Evolutionary conservation across 192 early-diverging fungal species (phyloP), one percentile per base, ranked within the genome.

Genomic region (Coemansia sp.): DNA sequence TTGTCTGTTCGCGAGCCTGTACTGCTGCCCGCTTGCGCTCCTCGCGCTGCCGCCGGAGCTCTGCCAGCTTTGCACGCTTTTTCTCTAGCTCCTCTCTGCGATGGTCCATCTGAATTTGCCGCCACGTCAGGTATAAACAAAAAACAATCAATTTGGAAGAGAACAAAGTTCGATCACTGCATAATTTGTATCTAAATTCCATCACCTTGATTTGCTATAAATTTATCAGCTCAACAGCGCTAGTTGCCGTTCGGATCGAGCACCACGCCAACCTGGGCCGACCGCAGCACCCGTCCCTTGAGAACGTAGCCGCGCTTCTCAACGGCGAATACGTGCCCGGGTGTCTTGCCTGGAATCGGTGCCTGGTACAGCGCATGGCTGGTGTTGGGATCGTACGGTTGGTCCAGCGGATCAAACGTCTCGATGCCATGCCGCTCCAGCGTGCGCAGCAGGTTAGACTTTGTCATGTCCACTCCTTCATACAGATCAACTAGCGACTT

Each of bases 311-410:
- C 98, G 36, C 84, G 76, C 85, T 99, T 99, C 70, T 91, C 88
- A 9, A 97, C 94, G 44, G 88, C 80, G 63, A 94, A 89, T 36
- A 99, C 83, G 5, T 87, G 90, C 7, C 94, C 94, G 15, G 91
- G 87, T 51, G 91, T 90, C 84, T 97, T 97, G 47, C 85, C 93
- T 8, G 90, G 86, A 37, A 95, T 84, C 11, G 92, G 89, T 0
- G 89, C 91, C 82, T 97, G 94, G 87, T 93, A 99, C 60, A 98
- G 73, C 14, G 98, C 98, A 62, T 98, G 90, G 82, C 95, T 94
- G 57, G 87, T 65, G 71, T 97, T 97, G 46, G 91, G 93, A 64
- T 99, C 96, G 69, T 98, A 99, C 61, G 85, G 83, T 76, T 98
- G 90, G 58, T 89, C 93, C 22, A 93, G 62, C 11, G 94, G 93